Conservation (phyloP, 768 basidiomycete species). For the Suillus brevipes region DNA sequence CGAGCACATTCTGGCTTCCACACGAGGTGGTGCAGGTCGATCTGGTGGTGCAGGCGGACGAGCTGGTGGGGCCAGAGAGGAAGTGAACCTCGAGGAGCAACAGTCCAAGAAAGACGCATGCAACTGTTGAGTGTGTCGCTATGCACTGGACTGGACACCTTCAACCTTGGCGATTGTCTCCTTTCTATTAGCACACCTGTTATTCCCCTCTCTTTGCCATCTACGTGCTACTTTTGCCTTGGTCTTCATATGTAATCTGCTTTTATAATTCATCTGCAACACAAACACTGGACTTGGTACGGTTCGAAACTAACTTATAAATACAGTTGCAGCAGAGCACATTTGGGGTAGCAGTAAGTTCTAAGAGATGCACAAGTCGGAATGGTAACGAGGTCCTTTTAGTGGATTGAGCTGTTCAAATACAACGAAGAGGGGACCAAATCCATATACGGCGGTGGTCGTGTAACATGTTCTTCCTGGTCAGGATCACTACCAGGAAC, state of each 20-base stretch:
- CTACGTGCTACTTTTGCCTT: conserved; percentile 23
- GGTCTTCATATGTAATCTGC: conserved; percentile 28
- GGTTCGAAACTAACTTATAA: conserved; percentile 4
- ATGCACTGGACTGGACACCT: conserved; percentile 15
- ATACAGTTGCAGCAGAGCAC: conserved; percentile 6
- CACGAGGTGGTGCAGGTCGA: conserved; percentile 65
- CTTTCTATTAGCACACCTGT: background rate
- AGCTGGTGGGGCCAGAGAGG: conserved; percentile 48
- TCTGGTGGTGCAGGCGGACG: conserved; percentile 57
- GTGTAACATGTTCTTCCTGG: conserved; percentile 53
- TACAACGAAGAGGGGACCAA: conserved; percentile 28
- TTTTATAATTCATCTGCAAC: conserved; percentile 25
- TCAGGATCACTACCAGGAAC: conserved; percentile 47
- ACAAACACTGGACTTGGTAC: conserved; percentile 15
- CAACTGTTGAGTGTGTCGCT: conserved; percentile 60
- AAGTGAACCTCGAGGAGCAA: conserved; percentile 71
- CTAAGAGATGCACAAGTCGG: background rate
- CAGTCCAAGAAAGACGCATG: conserved; percentile 73
- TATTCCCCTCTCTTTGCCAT: conserved; percentile 14
- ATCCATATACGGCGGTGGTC: conserved; percentile 67
- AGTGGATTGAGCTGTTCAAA: conserved; percentile 9
- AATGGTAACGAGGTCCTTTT: background rate
- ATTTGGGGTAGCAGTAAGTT: background rate
- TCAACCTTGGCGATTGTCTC: conserved; percentile 13
- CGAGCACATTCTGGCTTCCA: conserved; percentile 89